phyloP scores from a whole-genome alignment of 1,284 basidiomycete genomes.

The Trichosporon coremiiforme region DNA sequence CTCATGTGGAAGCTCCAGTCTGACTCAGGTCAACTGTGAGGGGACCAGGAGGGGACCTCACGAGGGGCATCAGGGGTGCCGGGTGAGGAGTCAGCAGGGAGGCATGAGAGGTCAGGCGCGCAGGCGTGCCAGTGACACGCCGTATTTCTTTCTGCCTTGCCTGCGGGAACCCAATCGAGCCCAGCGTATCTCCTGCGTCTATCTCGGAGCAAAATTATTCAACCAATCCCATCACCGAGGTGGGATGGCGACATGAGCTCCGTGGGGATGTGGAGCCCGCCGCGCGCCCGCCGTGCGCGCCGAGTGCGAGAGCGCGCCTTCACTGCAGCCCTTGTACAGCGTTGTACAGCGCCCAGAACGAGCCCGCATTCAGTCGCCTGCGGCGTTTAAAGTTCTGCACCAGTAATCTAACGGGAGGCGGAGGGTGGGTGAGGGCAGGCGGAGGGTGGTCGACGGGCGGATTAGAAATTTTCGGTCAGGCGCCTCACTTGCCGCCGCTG shows the following conservation, averaged over 20 bases:
- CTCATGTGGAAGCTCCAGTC: too few relatives aligned
- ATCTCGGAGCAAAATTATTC: background rate
- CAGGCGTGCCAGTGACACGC: too few relatives aligned
- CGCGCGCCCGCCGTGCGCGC: background rate
- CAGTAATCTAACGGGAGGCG: background rate
- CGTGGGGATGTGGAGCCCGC: constrained; percentile 7
- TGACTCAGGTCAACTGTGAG: too few relatives aligned
- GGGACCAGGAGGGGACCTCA: too few relatives aligned
- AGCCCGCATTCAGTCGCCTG: background rate
- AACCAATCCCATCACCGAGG: background rate
- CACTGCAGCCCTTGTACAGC: too few relatives aligned
- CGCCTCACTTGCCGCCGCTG: background rate
- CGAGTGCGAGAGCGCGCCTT: too few relatives aligned
- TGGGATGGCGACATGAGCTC: background rate
- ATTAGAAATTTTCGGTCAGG: constrained; percentile 3
- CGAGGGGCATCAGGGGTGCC: too few relatives aligned
- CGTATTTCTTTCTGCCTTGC: too few relatives aligned
- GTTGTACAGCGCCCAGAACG: too few relatives aligned
- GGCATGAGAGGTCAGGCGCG: too few relatives aligned
- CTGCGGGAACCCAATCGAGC: background rate
- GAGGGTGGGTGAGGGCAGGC: too few relatives aligned
- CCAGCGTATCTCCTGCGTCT: background rate
- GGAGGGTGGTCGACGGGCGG: background rate
- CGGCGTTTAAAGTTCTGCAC: constrained; percentile 7
- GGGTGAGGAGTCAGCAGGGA: too few relatives aligned